Base-by-base conservation (phyloP, 2,329 filamentous ascomycete species). In the Kalmusia sp. region DNA sequence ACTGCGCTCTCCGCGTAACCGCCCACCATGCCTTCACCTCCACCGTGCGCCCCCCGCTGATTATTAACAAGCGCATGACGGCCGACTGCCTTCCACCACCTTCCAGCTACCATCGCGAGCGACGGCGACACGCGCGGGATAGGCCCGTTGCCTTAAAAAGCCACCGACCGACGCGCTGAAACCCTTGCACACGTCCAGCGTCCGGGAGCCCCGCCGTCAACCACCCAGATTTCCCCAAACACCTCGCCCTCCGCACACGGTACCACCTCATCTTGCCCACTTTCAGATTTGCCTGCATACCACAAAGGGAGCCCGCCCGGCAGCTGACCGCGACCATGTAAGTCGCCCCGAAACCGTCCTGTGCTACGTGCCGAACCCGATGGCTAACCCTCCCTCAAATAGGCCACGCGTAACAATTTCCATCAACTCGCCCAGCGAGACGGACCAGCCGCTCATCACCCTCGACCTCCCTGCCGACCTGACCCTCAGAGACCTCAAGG, bases 391-490 rank as follows among this genome's bases (percentile, higher is more conserved):
- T 35, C 12, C 28, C 59, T 57, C 57, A 54, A 57, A 54, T 64
- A 96, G 92, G 92, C 78, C 79, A 54, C 90, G 88, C 76, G 89
- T 96, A 77, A 95, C 92, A 47, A 86, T 96, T 76, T 91, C 86
- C 75, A 90, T 96, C 72, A 89, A 89, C 71, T 89, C 89, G 61
- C 86, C 88, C 60, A 86, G 90, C 71, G 81, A 86, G 71, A 84
- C 88, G 59, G 90, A 92, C 69, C 84, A 96, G 69, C 82, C 96
- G 65, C 33, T 47, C 44, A 47, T 47, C 44, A 88, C 87, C 52
- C 84, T 96, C 62, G 92, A 96, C 66, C 87, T 96, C 62, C 89
- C 89, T 56, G 83, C 87, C 35, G 90, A 91, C 67, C 92, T 95
- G 82, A 91, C 91, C 41, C 78, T 98, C 64, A 88, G 88, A 67